Base-by-base conservation (phyloP, 163 green algal genomes). In the Coccomyxa subellipsoidea region DNA sequence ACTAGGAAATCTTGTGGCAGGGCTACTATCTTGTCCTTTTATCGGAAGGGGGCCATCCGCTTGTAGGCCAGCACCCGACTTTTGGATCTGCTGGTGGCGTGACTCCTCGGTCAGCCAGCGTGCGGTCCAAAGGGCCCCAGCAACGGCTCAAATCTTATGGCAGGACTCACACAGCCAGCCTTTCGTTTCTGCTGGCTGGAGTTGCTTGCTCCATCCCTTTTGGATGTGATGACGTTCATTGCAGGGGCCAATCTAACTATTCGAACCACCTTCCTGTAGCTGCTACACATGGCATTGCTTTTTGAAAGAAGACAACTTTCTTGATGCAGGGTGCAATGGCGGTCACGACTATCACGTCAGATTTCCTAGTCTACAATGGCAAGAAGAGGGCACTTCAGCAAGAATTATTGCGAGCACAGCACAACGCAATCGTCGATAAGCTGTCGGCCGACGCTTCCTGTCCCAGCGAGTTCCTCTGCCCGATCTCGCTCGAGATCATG, bases 401-500 rank as follows among this genome's bases (percentile, higher is more conserved):
- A 12, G 15, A 59, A 59, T 59, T 59, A 27, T 8, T 59, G 23
- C 2, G 47, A 18, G 47, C 47, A 12, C 47, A 59, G 47, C 47
- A 59, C 15, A 18, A 12, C 21, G 66, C 29, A 4, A 23, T 37
- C 21, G 66, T 73, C 29, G 70, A 77, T n/a, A 10, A n/a, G 70
- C 32, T 47, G 2, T 25, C 32, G 32, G 32, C 70, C 27, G 27
- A 77, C 8, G 70, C 8, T 31, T n/a, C 32, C 32, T 77, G 70
- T 32, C 83, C 83, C 1, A 38, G 76, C 18, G 84, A 88, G 36
- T 90, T 84, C 40, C 35, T 86, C 12, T 89, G 87, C 83, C 88
- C 88, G 23, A 90, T 92, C 72, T 85, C 80, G 23, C 37, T 84
- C 8, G 79, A 88, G 9, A 32, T 91, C 31, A 91, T 92, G 89